Base-by-base conservation (phyloP, 306 rosid genomes). In the Notholithocarpus densiflorus region DNA sequence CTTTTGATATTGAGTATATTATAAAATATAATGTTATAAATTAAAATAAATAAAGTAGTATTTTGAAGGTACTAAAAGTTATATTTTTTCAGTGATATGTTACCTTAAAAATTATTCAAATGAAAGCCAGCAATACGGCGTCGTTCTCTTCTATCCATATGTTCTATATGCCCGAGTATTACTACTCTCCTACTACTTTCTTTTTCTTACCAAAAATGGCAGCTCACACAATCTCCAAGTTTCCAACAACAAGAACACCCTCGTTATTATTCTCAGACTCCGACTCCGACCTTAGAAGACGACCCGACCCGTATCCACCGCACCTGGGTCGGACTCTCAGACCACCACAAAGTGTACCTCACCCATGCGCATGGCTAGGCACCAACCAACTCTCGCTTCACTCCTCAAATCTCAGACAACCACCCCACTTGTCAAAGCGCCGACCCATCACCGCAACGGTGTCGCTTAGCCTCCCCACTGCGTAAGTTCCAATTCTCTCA, bases 391-490 rank as follows among this genome's bases (percentile, higher is more conserved):
- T 85, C 59, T 74, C 83, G 61, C 83, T 88, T 45, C 82, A 52
- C 6, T 66, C 79, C 12, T 61, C 82, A 55, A 74, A 5, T 73
- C 55, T 89, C 78, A 74, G 74, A 59, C 45, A 40, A 40, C 45
- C 45, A 40, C 60, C 75, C n/a, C 83, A 70, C 15, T 56, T 60
- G 76, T 82, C 74, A 57, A 87, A 71, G 20, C 82, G 68, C 83
- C 94, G 79, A 1, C 83, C 85, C 29, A 24, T 82, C 54, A 72
- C 86, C 4, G 82, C 91, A 83, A 75, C 83, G 34, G 84, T 85
- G 76, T 80, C 92, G 61, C 53, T 79, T 71, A 87, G 92, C 86
- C 95, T 93, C 74, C 95, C 97, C 26, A 91, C 86, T 2, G 86
- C 89, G 97, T 93, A 87, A 87, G 87, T 66, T 51, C 51, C 66